These are phyloP conservation scores for Pseudocercospora fuligena DNA, from an alignment of 2,329 filamentous ascomycete species.

Conservation along the genomic window DNA sequence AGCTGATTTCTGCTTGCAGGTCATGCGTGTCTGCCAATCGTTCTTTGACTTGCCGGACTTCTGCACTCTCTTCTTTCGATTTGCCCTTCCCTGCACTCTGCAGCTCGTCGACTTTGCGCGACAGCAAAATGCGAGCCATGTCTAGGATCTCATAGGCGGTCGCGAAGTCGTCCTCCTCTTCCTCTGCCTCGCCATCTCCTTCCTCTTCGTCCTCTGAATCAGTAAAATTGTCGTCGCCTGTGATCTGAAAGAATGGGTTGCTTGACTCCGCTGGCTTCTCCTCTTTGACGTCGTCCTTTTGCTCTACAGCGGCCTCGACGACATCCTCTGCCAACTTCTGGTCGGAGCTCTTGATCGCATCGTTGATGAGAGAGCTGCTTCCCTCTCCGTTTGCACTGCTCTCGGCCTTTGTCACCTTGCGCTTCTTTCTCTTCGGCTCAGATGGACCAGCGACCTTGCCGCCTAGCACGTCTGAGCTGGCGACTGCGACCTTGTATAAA, in stretches of 20 bases:
- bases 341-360: constrained; percentile 42
- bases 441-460: constrained; percentile 70
- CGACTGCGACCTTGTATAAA: constrained; percentile 90
- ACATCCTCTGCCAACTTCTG: constrained; percentile 51
- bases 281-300: constrained; percentile 50
- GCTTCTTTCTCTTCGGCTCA: constrained; percentile 58
- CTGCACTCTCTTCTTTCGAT: constrained; percentile 37
- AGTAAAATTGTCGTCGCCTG: constrained; percentile 91
- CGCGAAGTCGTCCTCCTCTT: constrained; percentile 66
- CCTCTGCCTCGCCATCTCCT: constrained; percentile 47
- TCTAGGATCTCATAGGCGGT: constrained; percentile 69
- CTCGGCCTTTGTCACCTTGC: constrained; percentile 38
- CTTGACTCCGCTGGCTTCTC: constrained; percentile 54
- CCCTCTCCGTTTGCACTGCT: constrained; percentile 34
- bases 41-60: constrained; percentile 72
- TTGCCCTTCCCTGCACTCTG: constrained; percentile 55
- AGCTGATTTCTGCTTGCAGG: constrained; percentile 91
- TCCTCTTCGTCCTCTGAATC: constrained; percentile 68
- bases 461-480: constrained; percentile 92
- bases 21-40: constrained; percentile 92
- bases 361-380: constrained; percentile 35
- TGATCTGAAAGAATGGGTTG: constrained; percentile 88
- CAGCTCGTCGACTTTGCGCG: constrained; percentile 59
- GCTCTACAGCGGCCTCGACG: constrained; percentile 47
- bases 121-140: constrained; percentile 63